Conservation (phyloP, 2,329 filamentous ascomycete species). For the Talaromyces islandicus region DNA sequence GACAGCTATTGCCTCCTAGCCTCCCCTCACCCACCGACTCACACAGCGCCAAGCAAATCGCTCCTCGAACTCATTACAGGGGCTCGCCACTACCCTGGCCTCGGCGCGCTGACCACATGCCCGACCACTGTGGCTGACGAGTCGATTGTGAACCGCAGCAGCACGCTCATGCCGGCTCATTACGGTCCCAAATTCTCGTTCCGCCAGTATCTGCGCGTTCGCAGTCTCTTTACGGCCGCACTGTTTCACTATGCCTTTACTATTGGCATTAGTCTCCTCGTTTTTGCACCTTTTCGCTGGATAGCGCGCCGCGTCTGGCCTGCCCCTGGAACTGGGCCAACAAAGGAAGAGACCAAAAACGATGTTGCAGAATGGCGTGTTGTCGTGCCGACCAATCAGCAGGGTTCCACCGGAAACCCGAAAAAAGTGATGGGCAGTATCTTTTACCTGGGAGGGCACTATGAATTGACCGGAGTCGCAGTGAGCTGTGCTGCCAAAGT, state of each 20-base stretch:
- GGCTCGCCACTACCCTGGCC: constrained; percentile 47
- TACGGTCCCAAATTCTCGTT: constrained; percentile 57
- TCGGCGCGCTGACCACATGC: constrained; percentile 54
- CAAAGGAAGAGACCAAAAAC: constrained; percentile 34
- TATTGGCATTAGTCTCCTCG: constrained; percentile 41
- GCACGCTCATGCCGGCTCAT: constrained; percentile 51
- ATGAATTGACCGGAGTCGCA: constrained; percentile 38
- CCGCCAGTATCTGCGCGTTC: constrained; percentile 50
- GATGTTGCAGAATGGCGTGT: constrained; percentile 39
- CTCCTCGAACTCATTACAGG: constrained; percentile 39
- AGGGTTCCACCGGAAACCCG: constrained; percentile 17
- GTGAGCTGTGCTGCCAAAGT: constrained; percentile 42
- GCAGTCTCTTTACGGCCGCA: constrained; percentile 43
- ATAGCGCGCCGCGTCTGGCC: constrained; percentile 42
- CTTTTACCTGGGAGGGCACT: constrained; percentile 36
- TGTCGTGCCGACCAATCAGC: constrained; percentile 39
- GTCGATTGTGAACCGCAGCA: constrained; percentile 55
- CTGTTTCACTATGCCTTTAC: constrained; percentile 45
- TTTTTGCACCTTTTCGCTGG: constrained; percentile 49
- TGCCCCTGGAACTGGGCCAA: constrained; percentile 47
- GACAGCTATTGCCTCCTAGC: constrained; percentile 49
- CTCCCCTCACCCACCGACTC: constrained; percentile 32
- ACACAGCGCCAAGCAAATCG: constrained; percentile 25
- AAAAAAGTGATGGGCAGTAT: constrained; percentile 39
- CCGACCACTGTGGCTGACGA: constrained; percentile 48